Conservation (phyloP, 306 rosid genomes). For the Vicia sativa region DNA sequence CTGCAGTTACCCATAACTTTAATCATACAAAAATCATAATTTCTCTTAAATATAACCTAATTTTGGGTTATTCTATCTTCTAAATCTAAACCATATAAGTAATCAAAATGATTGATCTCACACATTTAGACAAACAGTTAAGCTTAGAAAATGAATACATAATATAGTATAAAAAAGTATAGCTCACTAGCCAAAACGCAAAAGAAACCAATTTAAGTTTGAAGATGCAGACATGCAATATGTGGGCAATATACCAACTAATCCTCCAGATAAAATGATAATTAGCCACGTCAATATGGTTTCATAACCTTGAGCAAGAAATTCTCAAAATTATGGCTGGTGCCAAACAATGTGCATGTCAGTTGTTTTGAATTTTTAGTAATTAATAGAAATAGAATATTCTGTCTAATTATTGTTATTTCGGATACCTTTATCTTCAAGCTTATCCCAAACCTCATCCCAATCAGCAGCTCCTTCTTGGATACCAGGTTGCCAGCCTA, state of each 20-base stretch:
- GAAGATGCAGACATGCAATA: neutral
- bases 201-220: too few relatives aligned
- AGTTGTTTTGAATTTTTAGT: constrained; percentile 6
- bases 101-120: constrained; percentile 31
- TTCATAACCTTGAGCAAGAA: constrained; percentile 27
- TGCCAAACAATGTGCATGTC: constrained; percentile 4
- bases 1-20: constrained; percentile 13
- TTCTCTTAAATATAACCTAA: constrained; percentile 25
- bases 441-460: constrained; percentile 96
- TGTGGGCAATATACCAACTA: constrained; percentile 4
- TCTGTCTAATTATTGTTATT: constrained; percentile 28
- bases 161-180: constrained; percentile 2
- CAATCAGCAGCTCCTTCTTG: constrained; percentile 93
- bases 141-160: constrained; percentile 16
- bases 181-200: too few relatives aligned
- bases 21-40: constrained; percentile 21
- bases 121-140: constrained; percentile 24
- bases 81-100: constrained; percentile 26
- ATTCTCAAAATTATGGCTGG: constrained; percentile 19
- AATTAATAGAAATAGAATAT: constrained; percentile 33
- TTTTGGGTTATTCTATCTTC: constrained; percentile 17
- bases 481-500: constrained; percentile 96
- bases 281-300: constrained; percentile 10
- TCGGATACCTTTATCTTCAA: constrained; percentile 87
- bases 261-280: constrained; percentile 27